These are phyloP conservation scores for Breviolum minutum DNA, from an alignment of 73 alveolate species.

Conservation along the genomic window DNA sequence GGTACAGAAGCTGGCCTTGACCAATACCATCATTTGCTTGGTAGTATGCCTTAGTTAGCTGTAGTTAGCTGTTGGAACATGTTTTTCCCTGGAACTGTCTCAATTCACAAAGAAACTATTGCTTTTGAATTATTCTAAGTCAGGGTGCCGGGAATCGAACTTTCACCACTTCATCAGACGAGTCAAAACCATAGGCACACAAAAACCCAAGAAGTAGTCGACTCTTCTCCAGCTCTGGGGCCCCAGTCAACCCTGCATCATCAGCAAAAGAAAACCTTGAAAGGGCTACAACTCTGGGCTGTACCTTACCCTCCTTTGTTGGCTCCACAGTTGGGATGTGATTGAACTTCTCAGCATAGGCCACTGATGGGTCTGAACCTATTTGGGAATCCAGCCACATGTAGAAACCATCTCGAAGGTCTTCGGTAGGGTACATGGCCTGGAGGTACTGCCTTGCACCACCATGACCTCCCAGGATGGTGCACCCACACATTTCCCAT, in stretches of 20 bases:
- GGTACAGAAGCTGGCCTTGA: not conserved
- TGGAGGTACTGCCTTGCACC: not conserved
- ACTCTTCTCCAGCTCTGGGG: not conserved
- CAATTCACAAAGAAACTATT: not conserved
- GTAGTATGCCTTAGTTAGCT: not conserved
- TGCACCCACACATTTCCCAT: not conserved
- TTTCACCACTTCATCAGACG: not conserved
- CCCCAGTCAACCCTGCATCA: not conserved
- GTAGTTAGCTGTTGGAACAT: not conserved
- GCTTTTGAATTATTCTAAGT: not conserved
- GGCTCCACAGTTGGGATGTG: not conserved
- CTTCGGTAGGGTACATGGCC: not conserved
- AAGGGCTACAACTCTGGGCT: not conserved
- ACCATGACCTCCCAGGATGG: not conserved
- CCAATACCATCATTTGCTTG: not conserved
- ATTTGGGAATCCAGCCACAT: not conserved
- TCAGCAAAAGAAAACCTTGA: not conserved
- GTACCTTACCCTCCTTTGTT: not conserved
- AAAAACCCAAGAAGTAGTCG: not conserved
- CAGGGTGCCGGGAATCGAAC: conserved; percentile 11
- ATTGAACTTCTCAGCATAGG: not conserved
- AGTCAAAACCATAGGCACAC: not conserved
- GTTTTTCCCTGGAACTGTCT: too few relatives aligned
- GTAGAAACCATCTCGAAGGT: not conserved
- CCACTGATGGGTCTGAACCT: too few relatives aligned